Evolutionary conservation across 2,329 filamentous ascomycete species (phyloP).

Genomic region (Fusarium dlaminii): DNA sequence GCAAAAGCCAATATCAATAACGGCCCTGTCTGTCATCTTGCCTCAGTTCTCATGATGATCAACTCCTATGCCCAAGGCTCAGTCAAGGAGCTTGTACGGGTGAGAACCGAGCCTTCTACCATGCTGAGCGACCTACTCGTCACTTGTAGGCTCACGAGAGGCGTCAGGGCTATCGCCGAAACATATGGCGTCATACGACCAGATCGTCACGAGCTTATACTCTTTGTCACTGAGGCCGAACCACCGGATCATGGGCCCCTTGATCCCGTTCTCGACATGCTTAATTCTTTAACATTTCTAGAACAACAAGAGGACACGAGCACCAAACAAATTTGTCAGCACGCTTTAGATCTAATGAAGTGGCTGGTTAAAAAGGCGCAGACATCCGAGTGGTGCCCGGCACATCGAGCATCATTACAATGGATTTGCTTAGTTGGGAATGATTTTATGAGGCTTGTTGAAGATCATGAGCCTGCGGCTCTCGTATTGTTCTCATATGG

Average conservation of each 20-base stretch:
- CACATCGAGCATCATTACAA: not conserved
- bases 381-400: not conserved
- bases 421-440: not conserved
- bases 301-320: not conserved
- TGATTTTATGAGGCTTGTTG: not conserved
- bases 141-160: not conserved
- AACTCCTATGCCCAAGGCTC: not conserved
- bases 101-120: not conserved
- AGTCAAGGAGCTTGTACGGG: not conserved
- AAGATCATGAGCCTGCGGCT: not conserved
- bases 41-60: constrained; percentile 4
- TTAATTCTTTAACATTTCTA: not conserved
- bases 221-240: not conserved
- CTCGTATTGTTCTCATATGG: not conserved
- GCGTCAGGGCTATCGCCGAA: not conserved
- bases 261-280: not conserved
- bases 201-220: not conserved
- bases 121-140: not conserved
- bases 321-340: not conserved
- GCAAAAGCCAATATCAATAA: not conserved
- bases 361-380: not conserved
- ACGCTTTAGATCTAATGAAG: not conserved
- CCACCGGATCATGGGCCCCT: not conserved
- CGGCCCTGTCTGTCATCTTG: not conserved
- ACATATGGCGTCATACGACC: not conserved